Conservation (phyloP, 2,329 filamentous ascomycete genomes). For the Claviceps maximensis region DNA sequence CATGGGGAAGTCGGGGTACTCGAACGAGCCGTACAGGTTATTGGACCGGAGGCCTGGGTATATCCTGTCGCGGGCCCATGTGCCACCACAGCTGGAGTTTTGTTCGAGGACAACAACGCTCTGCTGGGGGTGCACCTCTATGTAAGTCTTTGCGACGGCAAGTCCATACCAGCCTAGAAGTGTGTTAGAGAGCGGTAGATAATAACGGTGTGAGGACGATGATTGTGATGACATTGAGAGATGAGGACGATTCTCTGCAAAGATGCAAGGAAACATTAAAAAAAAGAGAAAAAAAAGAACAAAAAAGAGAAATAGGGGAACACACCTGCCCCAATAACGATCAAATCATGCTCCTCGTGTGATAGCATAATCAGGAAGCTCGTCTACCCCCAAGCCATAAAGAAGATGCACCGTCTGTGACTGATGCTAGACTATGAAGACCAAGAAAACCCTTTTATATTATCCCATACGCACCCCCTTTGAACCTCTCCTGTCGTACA, state of each 20-base stretch:
- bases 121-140: slow-evolving; percentile 32
- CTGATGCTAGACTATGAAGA: too few relatives aligned
- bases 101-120: slow-evolving; percentile 38
- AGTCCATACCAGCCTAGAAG: slow-evolving; percentile 35
- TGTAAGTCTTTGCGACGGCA: slow-evolving; percentile 37
- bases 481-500: too few relatives aligned
- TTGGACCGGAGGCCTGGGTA: slow-evolving; percentile 51
- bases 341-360: neutral
- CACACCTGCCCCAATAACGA: neutral
- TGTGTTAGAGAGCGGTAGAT: too few relatives aligned
- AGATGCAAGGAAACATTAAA: too few relatives aligned
- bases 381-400: neutral
- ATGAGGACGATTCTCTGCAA: too few relatives aligned
- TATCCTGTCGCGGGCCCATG: slow-evolving; percentile 45
- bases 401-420: too few relatives aligned
- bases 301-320: neutral
- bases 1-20: slow-evolving; percentile 53
- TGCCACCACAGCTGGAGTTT: slow-evolving; percentile 37
- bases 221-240: too few relatives aligned
- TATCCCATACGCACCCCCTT: too few relatives aligned
- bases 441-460: too few relatives aligned
- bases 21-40: slow-evolving; percentile 49
- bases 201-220: too few relatives aligned
- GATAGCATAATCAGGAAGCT: neutral
- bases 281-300: neutral